Evolutionary conservation across 768 basidiomycete genomes (phyloP).

Genomic region (Hirschioporus abietinus): DNA sequence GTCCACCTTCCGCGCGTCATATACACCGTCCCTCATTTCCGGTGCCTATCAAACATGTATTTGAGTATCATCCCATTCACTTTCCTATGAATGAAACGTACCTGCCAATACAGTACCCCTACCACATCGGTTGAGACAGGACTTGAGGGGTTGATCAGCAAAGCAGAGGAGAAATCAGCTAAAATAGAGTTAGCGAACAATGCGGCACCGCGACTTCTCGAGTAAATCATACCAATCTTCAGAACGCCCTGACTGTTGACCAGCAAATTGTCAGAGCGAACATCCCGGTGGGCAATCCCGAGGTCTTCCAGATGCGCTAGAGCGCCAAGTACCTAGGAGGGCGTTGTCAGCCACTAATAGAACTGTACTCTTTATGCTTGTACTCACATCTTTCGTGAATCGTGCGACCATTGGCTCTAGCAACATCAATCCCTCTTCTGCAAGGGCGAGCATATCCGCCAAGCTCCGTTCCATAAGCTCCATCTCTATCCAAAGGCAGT

Average conservation of each 20-base stretch:
- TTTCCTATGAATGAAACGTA: slow-evolving; percentile 20
- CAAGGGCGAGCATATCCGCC: slow-evolving; percentile 70
- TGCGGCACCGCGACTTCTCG: not conserved
- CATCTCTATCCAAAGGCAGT: slow-evolving; percentile 82
- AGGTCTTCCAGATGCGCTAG: slow-evolving; percentile 60
- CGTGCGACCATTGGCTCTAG: slow-evolving; percentile 67
- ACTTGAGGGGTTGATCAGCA: slow-evolving; percentile 47
- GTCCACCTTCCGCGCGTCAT: slow-evolving; percentile 71
- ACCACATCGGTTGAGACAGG: slow-evolving; percentile 52
- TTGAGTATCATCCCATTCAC: not conserved
- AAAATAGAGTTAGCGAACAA: slow-evolving; percentile 2
- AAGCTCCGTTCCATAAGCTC: slow-evolving; percentile 86
- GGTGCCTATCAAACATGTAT: slow-evolving; percentile 43
- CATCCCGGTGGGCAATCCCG: slow-evolving; percentile 75
- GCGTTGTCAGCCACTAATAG: not conserved
- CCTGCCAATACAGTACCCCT: slow-evolving; percentile 81
- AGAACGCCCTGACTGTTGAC: slow-evolving; percentile 64
- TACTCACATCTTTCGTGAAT: slow-evolving; percentile 72
- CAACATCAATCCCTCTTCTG: slow-evolving; percentile 54
- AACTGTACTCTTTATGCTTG: slow-evolving; percentile 7
- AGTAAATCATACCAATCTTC: slow-evolving; percentile 57
- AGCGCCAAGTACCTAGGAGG: slow-evolving; percentile 52
- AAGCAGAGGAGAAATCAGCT: slow-evolving; percentile 82
- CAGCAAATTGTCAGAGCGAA: slow-evolving; percentile 79
- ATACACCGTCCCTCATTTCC: slow-evolving; percentile 70